Percentiles rank a stretch among this genome's conserved stretches.
Conservation (phyloP, 768 basidiomycete genomes). For the Calocybe gangraenosa region DNA sequence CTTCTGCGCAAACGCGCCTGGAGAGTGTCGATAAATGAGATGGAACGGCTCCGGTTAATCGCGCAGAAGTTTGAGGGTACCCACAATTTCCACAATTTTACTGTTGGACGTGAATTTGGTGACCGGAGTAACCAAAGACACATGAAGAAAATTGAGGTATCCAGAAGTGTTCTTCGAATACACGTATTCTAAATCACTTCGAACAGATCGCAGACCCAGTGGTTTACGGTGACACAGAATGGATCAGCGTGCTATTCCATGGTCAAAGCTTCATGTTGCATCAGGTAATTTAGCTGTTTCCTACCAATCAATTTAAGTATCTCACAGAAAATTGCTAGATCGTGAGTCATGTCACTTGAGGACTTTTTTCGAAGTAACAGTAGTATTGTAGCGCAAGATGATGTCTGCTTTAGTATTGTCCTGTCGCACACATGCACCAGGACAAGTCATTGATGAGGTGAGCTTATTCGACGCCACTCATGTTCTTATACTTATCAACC, state of each 20-base stretch:
- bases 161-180: not conserved
- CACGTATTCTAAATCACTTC: not conserved
- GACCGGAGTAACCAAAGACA: constrained; percentile 82
- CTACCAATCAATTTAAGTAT: not conserved
- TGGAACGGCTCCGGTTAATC: constrained; percentile 52
- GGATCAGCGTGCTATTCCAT: constrained; percentile 91
- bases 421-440: constrained; percentile 71
- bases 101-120: constrained; percentile 78
- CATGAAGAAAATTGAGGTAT: constrained; percentile 84
- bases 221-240: constrained; percentile 88
- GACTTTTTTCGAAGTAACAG: not conserved
- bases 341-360: constrained; percentile 26
- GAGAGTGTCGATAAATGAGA: constrained; percentile 51
- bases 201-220: constrained; percentile 70
- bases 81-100: constrained; percentile 98
- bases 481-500: not conserved
- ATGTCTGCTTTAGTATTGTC: constrained; percentile 80
- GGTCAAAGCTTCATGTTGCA: constrained; percentile 99
- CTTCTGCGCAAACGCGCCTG: constrained; percentile 66
- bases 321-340: constrained; percentile 32
- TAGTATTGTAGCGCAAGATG: constrained; percentile 85
- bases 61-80: constrained; percentile 76
- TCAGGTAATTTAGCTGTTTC: constrained; percentile 57
- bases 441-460: constrained; percentile 73
- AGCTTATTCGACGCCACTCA: not conserved